A percentile compares a stretch with the other conserved stretches of the same genome.
Evolutionary conservation across 345 rosid species (phyloP).

Genomic region (Trapa bicornis): DNA sequence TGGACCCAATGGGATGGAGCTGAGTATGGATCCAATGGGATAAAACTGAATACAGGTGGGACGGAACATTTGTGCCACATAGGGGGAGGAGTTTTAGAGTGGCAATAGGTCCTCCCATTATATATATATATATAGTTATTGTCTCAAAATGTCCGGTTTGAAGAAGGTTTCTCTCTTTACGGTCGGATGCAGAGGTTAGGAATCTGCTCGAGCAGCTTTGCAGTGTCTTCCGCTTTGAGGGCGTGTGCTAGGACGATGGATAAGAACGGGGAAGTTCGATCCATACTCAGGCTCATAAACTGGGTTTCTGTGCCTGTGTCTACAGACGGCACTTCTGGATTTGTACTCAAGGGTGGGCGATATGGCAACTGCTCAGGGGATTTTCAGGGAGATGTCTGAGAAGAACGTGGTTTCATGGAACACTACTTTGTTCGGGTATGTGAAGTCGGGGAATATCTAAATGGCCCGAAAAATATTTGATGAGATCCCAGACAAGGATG

Average conservation of each 20-base stretch:
- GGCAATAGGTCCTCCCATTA: no score
- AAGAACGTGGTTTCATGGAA: slow-evolving; percentile 69
- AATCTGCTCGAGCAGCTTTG: slow-evolving; percentile 36
- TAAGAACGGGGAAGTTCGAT: slow-evolving; percentile 24
- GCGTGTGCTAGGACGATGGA: slow-evolving; percentile 38
- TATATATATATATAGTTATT: slow-evolving; percentile 13
- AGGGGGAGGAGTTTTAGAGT: no score
- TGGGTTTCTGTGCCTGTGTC: slow-evolving; percentile 43
- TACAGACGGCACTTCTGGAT: slow-evolving; percentile 62
- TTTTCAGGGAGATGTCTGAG: slow-evolving; percentile 32
- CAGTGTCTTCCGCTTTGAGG: slow-evolving; percentile 48
- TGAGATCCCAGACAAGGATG: slow-evolving; percentile 35
- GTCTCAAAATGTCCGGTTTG: slow-evolving; percentile 42
- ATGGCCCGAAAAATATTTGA: slow-evolving; percentile 38
- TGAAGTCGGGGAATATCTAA: slow-evolving; percentile 36
- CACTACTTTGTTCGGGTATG: slow-evolving; percentile 43
- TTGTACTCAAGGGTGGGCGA: slow-evolving; percentile 42
- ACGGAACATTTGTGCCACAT: no score
- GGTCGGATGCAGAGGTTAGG: slow-evolving; percentile 39
- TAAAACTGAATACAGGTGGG: no score
- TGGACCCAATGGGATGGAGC: no score
- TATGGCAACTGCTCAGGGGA: slow-evolving; percentile 36
- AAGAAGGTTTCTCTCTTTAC: slow-evolving; percentile 33
- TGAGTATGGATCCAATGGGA: no score
- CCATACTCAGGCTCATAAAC: slow-evolving; percentile 45